Percentiles rank a stretch among this genome's conserved stretches.
Evolutionary conservation across 2,329 filamentous ascomycete species (phyloP).

Genomic region (Basipetospora sp.): DNA sequence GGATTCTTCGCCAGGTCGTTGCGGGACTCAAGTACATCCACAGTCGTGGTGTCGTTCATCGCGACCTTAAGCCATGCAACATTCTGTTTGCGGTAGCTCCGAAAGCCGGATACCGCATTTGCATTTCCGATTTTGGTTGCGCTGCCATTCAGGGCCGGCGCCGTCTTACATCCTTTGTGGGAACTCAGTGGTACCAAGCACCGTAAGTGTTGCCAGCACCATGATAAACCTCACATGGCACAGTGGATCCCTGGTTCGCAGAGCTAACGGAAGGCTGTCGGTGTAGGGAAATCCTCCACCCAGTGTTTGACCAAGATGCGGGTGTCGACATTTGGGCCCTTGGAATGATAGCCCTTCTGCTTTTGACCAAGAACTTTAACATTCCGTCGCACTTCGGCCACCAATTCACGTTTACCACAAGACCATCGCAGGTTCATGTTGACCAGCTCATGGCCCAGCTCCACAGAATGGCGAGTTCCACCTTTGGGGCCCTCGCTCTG

Average conservation of each 20-base stretch:
- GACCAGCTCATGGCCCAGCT: neutral
- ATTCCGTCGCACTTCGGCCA: neutral
- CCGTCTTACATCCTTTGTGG: slow-evolving; percentile 29
- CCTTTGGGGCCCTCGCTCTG: neutral
- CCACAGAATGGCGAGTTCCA: neutral
- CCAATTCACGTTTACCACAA: neutral
- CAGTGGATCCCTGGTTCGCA: neutral
- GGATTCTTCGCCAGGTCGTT: slow-evolving; percentile 33
- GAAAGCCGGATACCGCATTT: slow-evolving; percentile 27
- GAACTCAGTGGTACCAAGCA: slow-evolving; percentile 32
- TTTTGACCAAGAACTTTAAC: slow-evolving; percentile 11
- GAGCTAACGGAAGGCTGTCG: slow-evolving; percentile 1
- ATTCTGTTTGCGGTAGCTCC: slow-evolving; percentile 34
- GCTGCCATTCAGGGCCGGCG: slow-evolving; percentile 27
- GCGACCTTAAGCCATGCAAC: slow-evolving; percentile 41
- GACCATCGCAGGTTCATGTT: neutral
- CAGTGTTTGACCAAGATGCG: slow-evolving; percentile 4
- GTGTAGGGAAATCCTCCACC: neutral
- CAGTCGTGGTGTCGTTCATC: slow-evolving; percentile 33
- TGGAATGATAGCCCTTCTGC: slow-evolving; percentile 29
- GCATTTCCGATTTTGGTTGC: slow-evolving; percentile 38
- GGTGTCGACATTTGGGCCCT: slow-evolving; percentile 39
- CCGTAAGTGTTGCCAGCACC: slow-evolving; percentile 25
- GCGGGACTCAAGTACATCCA: slow-evolving; percentile 33
- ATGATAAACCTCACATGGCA: slow-evolving; percentile 6